A percentile compares a stretch with the other conserved stretches of the same genome.
Conservation (phyloP, 108 stramenopile genomes). For the Pseudonitzschia multiseries region DNA sequence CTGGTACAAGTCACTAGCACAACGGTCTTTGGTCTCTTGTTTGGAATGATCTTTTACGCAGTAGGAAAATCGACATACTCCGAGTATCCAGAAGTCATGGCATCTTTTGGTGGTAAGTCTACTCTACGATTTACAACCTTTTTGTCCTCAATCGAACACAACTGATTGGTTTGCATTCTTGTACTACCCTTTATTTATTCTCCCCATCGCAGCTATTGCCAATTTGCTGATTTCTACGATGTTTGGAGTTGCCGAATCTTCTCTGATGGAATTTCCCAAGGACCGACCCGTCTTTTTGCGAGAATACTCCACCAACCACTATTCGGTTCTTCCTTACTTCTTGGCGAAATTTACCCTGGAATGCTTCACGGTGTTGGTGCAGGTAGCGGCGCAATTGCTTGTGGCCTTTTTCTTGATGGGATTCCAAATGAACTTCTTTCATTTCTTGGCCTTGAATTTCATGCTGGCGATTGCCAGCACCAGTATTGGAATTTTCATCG, state of each 20-base stretch:
- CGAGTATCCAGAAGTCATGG: constrained; percentile 20
- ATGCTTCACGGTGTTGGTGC: constrained; percentile 33
- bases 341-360: constrained; percentile 41
- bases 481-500: constrained; percentile 59
- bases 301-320: constrained; percentile 85
- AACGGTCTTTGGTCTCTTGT: constrained; percentile 12
- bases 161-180: too few relatives aligned
- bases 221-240: constrained; percentile 45
- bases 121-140: too few relatives aligned
- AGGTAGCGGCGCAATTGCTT: constrained; percentile 30
- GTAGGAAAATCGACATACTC: constrained; percentile 22
- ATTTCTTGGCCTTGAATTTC: constrained; percentile 47
- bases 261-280: constrained; percentile 31
- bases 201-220: constrained; percentile 58
- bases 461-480: constrained; percentile 59
- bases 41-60: background rate
- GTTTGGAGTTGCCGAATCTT: constrained; percentile 59
- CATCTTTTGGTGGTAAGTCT: constrained; percentile 38
- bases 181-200: too few relatives aligned
- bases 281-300: constrained; percentile 52
- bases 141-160: too few relatives aligned
- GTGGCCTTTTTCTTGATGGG: constrained; percentile 62
- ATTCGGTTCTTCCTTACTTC: constrained; percentile 68
- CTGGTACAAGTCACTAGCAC: constrained; percentile 21
- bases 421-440: constrained; percentile 50